Evolutionary conservation across 2,329 filamentous ascomycete genomes (phyloP).

Genomic region (Penicillium vulpinum): DNA sequence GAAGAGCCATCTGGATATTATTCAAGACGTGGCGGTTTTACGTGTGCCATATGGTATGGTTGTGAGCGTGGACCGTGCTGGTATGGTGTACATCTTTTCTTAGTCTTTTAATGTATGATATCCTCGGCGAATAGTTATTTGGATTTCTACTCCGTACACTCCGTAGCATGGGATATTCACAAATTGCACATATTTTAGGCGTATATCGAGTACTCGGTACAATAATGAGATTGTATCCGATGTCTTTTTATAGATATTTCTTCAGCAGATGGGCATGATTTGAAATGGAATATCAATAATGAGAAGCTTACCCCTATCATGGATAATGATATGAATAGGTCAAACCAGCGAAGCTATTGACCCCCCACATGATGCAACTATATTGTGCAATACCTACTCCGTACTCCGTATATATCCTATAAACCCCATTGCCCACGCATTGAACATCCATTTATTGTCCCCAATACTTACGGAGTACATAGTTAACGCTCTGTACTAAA

Average conservation of each 20-base stretch:
- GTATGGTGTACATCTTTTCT: conserved; percentile 82
- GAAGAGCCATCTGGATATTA: conserved; percentile 80
- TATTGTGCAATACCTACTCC: not conserved
- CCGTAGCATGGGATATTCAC: not conserved
- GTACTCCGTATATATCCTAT: no score
- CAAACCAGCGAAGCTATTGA: not conserved
- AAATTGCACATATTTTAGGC: not conserved
- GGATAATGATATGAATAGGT: not conserved
- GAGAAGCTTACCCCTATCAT: not conserved
- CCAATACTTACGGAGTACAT: no score
- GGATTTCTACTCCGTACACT: not conserved
- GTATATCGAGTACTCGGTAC: not conserved
- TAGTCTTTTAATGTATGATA: not conserved
- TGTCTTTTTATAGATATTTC: not conserved
- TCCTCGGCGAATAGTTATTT: not conserved
- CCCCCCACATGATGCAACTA: not conserved
- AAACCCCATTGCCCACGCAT: no score
- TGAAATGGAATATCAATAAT: not conserved
- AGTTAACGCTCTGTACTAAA: not conserved
- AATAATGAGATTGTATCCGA: not conserved
- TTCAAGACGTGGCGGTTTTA: conserved; percentile 84
- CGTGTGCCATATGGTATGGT: conserved; percentile 92
- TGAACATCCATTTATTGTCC: no score
- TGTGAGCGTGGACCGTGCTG: conserved; percentile 82
- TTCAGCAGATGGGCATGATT: not conserved